Base-by-base conservation (phyloP, 1,284 basidiomycete genomes). In the Leccinum pseudoinsigne region DNA sequence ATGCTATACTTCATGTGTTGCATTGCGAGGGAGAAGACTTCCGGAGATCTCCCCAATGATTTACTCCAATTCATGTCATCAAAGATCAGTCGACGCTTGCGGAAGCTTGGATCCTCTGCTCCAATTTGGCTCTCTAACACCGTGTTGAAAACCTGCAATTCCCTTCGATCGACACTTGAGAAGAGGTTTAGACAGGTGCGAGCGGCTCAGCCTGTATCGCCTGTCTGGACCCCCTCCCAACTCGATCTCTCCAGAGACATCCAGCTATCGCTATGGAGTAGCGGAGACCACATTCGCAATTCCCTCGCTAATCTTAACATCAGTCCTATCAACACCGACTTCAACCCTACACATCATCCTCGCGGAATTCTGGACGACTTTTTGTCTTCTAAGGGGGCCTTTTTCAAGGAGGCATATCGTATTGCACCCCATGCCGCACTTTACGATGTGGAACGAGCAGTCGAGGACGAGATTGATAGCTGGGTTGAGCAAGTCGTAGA, bases 31-130 rank as follows among this genome's bases (percentile, higher is more conserved):
- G 57, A 70, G 2, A 69, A 65, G 16, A 12, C 69, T 4, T 61
- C 56, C 6, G n/a, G n/a, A 1, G 55, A 65, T 6, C 64, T 80
- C 7, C 50, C 75, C 1, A 77, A 71, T 50, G 76, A 81, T 55
- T 23, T 77, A 0, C 69, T 82, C 7, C 66, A 69, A 0, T 64
- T 18, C 11, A 67, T 76, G 56, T 62, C 59, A 4, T 54, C 67
- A 12, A 82, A 83, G 63, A 68, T 79, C 28, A 70, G 71, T 23
- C 70, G 74, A 6, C 76, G 82, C 2, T 58, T 79, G 10, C 59
- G 69, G 57, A 82, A 85, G 65, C 68, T 84, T 8, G 68, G 67
- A 1, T 16, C 63, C 54, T 68, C 64, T 4, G 47, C 58, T 1
- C 69, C 70, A 0, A 42, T 59, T 0, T 70, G 72, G 71, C 64